phyloP scores from a whole-genome alignment of 2,329 filamentous ascomycete genomes.

The Fusarium mexicanum region DNA sequence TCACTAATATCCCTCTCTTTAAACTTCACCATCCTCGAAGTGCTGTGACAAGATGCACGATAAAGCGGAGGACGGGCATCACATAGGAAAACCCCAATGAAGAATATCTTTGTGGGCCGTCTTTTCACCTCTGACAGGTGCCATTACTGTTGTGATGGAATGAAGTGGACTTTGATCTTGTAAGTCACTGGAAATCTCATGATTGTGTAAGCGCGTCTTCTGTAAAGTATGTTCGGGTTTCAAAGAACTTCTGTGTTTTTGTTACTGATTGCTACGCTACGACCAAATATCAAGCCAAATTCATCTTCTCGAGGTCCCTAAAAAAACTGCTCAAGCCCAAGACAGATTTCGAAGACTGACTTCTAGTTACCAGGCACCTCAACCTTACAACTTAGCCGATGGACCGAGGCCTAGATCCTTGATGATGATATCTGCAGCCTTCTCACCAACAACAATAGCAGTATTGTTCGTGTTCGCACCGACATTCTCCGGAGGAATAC shows the following conservation, averaged over 20 bases:
- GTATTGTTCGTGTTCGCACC: constrained; percentile 60
- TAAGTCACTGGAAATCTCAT: no score
- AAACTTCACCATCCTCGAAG: not conserved
- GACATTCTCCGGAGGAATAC: constrained; percentile 52
- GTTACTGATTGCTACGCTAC: not conserved
- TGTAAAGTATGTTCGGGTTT: not conserved
- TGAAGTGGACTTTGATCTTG: not conserved
- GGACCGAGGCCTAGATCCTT: constrained; percentile 45
- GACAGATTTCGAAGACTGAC: rapidly evolving
- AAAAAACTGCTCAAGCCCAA: not conserved
- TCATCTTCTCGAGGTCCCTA: no score
- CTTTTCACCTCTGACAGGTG: not conserved
- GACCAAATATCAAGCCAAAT: not conserved
- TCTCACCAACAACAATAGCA: constrained; percentile 60
- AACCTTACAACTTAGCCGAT: not conserved
- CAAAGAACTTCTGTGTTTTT: not conserved
- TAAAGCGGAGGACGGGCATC: no score
- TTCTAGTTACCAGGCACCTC: no score
- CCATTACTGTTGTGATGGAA: no score
- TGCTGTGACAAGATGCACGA: no score
- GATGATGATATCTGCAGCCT: constrained; percentile 54
- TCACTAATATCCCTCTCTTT: not conserved
- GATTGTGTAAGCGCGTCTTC: not conserved
- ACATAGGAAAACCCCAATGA: rapidly evolving
- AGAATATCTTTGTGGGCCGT: rapidly evolving